Evolutionary conservation across 164 flowering plant species (phyloP), one percentile per base, ranked within the genome.

Genomic region (Vitis vinifera): DNA sequence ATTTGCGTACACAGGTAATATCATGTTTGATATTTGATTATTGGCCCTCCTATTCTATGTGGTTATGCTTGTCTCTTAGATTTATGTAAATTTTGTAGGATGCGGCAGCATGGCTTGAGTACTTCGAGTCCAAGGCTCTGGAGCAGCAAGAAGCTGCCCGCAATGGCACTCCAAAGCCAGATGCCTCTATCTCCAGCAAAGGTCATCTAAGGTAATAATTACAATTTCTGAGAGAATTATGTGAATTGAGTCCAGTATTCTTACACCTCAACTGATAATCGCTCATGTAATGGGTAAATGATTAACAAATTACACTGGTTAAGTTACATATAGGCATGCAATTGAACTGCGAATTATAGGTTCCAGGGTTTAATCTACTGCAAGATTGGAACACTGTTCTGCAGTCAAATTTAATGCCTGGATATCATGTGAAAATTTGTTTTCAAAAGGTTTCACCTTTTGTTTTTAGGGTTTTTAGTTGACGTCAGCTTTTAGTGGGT

Each of bases 101-200:
- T 84, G 98, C 98, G 31, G 94, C 93, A 77, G 97, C 98, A 31
- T 94, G 98, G 98, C 94, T 94, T 55, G 97, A 92, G 75, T 91
- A 91, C 77, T 94, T 91, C 65, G 97, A 93, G 77, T 90, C 97
- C 56, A 93, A 93, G 79, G 97, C 94, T 66, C 65, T 93, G 69
- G 98, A 94, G 82, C 98, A 94, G 88, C 97, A 94, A 79, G 98
- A 94, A 86, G 97, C 98, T 85, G 98, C 96, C 68, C 93, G 97
- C 15, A 89, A 90, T 82, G 98, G 98, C 53, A 91, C 97, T 66
- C 98, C 96, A 56, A 94, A 94, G 71, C 93, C 96, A 59, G 97
- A 94, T 84, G 96, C 98, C 51, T 90, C 98, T 27, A 94, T 94
- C 71, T 89, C 98, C 66, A 90, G 97, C 83, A 94, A 94, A 88